Conservation (phyloP, 306 rosid genomes). For the Pueraria montana region DNA sequence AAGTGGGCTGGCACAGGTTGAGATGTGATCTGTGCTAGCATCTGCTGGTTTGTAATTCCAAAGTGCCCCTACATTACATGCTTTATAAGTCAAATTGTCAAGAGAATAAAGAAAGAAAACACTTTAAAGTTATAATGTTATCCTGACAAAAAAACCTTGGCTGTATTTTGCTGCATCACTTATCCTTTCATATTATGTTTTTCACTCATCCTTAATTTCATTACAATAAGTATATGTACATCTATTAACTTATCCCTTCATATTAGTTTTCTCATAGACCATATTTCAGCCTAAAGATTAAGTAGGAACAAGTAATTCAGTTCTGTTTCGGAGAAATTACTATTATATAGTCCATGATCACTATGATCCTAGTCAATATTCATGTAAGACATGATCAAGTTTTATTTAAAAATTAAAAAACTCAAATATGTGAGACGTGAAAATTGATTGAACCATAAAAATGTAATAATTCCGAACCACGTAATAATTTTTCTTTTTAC, state of each 20-base stretch:
- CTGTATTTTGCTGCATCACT: background rate
- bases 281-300: background rate
- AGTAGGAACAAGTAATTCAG: background rate
- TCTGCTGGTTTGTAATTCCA: conserved; percentile 75
- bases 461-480: too few species aligned
- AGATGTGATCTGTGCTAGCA: conserved; percentile 67
- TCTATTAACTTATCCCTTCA: background rate
- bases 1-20: conserved; percentile 59
- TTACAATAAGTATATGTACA: background rate
- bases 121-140: background rate
- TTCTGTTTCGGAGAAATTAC: background rate
- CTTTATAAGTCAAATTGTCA: background rate
- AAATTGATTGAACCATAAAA: too few species aligned
- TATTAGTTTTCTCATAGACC: background rate
- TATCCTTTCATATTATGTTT: background rate
- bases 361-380: too few species aligned
- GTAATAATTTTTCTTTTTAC: background rate
- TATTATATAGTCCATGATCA: background rate
- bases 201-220: background rate
- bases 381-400: too few species aligned
- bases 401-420: too few species aligned
- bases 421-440: too few species aligned
- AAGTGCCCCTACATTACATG: conserved; percentile 57
- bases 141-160: background rate
- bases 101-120: background rate